Percentiles rank a stretch among this genome's conserved stretches.
Conservation (phyloP, 768 basidiomycete species). For the Leccinellum luteum region DNA sequence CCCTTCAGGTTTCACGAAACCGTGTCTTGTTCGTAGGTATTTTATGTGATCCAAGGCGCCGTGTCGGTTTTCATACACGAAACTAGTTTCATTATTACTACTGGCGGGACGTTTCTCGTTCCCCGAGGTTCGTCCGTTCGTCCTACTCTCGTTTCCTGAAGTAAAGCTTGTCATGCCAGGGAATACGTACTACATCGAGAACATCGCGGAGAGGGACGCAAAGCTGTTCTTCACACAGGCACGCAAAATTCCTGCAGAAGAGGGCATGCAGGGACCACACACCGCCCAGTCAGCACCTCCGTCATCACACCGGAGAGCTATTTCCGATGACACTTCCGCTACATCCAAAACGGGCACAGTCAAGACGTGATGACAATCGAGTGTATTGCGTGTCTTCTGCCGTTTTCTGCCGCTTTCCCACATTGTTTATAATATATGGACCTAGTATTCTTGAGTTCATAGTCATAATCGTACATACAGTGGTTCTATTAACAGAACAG, state of each 20-base stretch:
- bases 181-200: conserved; percentile 88
- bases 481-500: conserved; percentile 7
- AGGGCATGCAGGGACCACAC: conserved; percentile 22
- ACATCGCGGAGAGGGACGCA: conserved; percentile 76
- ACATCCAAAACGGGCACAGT: conserved; percentile 14
- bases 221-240: conserved; percentile 93
- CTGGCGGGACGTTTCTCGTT: conserved; percentile 86
- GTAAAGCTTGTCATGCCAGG: conserved; percentile 42
- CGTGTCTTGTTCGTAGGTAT: conserved; percentile 43
- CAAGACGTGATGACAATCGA: conserved; percentile 12
- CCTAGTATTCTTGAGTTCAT: not conserved
- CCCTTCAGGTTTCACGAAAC: not conserved
- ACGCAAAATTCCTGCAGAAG: conserved; percentile 43
- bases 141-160: not conserved
- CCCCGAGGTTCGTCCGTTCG: conserved; percentile 67
- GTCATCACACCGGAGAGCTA: conserved; percentile 25
- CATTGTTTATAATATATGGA: not conserved
- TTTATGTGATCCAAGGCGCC: conserved; percentile 85
- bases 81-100: conserved; percentile 70
- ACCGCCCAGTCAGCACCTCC: conserved; percentile 31
- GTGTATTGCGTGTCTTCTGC: too few species aligned
- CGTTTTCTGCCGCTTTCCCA: too few species aligned
- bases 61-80: conserved; percentile 84
- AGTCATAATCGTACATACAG: conserved; percentile 22
- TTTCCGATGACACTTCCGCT: conserved; percentile 22